Evolutionary conservation across 1,284 basidiomycete genomes (phyloP).

Genomic region (Rhodotorula sp.): DNA sequence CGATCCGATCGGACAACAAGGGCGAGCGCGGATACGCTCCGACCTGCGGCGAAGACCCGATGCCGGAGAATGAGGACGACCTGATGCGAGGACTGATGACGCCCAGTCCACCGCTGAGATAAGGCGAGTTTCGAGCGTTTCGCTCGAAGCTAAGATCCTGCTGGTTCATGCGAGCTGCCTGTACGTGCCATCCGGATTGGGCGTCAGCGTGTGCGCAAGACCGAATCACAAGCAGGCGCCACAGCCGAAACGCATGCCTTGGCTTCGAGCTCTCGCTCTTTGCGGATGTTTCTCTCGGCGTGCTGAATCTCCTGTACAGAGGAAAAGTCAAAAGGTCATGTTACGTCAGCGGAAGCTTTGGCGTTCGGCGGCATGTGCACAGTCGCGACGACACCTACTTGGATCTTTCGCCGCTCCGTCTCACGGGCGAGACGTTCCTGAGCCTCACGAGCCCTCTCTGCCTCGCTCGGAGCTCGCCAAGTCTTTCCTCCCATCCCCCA

Average conservation of each 20-base stretch:
- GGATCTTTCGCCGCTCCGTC: conserved; percentile 11
- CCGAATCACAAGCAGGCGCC: no score
- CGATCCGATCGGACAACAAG: neutral
- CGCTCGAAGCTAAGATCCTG: conserved; percentile 1
- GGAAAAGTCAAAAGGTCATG: neutral
- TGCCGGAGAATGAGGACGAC: conserved; percentile 13
- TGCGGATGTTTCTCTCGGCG: conserved; percentile 14
- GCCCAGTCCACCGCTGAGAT: conserved; percentile 1
- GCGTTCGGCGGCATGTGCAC: no score
- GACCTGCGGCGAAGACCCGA: neutral
- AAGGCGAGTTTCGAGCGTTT: neutral
- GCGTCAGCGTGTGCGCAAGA: neutral
- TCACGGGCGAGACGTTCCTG: conserved; percentile 9
- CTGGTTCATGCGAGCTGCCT: conserved; percentile 5
- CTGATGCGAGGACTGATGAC: conserved; percentile 1
- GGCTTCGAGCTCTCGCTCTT: conserved; percentile 2
- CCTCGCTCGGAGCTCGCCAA: conserved; percentile 11
- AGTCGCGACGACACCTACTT: neutral
- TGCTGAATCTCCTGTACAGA: conserved; percentile 12
- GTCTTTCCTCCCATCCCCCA: conserved; percentile 15
- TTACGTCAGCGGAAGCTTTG: no score
- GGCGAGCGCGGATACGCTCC: neutral
- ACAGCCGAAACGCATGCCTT: neutral
- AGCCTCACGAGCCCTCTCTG: conserved; percentile 3
- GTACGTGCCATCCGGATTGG: neutral